phyloP scores from a whole-genome alignment of 2,329 filamentous ascomycete species.

The Xylaria sp. region DNA sequence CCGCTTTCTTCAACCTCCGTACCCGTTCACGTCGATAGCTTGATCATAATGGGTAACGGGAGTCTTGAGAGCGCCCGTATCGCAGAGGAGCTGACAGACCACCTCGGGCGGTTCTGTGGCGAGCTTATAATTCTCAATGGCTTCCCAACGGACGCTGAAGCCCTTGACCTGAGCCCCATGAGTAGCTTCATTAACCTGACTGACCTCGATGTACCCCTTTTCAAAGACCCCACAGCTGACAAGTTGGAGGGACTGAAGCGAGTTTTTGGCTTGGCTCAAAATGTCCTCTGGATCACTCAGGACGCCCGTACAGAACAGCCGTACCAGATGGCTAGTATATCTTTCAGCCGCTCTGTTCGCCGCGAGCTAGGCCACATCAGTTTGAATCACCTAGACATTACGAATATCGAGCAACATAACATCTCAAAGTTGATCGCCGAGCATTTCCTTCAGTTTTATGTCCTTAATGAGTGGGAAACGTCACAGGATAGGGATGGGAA shows the following conservation, averaged over 20 bases:
- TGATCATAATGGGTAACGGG: constrained; percentile 16
- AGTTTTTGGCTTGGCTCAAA: constrained; percentile 38
- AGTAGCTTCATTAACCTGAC: constrained; percentile 26
- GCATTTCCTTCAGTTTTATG: constrained; percentile 13
- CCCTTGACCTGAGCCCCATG: neutral
- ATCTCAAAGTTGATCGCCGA: constrained; percentile 12
- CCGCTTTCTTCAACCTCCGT: constrained; percentile 5
- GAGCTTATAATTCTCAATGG: constrained; percentile 8
- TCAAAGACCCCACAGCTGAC: constrained; percentile 15
- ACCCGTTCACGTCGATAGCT: constrained; percentile 8
- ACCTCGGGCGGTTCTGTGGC: constrained; percentile 20
- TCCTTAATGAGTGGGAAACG: constrained; percentile 20
- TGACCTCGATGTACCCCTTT: constrained; percentile 23
- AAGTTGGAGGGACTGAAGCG: constrained; percentile 30
- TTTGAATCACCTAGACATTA: constrained; percentile 32
- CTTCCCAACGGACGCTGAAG: constrained; percentile 20
- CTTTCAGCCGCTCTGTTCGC: constrained; percentile 13
- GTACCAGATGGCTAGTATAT: constrained; percentile 22
- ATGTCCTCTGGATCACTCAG: constrained; percentile 55
- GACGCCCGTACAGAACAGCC: constrained; percentile 46
- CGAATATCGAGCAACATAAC: neutral
- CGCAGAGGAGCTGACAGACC: constrained; percentile 10
- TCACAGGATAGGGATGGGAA: no score
- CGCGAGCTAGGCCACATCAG: constrained; percentile 27
- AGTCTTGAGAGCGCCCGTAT: neutral